Percentiles rank a stretch among this genome's conserved stretches.
Conservation (phyloP, 2,329 filamentous ascomycete species). For the Aspergillus brunneoviolaceus region DNA sequence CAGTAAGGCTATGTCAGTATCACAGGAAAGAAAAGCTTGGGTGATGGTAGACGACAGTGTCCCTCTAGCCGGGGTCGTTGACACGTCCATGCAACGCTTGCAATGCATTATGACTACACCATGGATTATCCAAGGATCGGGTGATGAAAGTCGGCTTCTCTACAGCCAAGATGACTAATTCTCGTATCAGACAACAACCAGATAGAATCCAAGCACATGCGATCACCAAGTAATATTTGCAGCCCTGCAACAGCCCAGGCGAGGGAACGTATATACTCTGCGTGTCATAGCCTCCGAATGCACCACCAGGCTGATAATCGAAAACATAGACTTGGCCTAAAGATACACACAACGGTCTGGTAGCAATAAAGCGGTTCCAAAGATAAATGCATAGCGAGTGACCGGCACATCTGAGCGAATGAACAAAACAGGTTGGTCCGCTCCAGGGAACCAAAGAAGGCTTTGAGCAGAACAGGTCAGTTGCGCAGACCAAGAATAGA, state of each 20-base stretch:
- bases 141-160: too few relatives aligned
- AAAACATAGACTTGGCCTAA: not conserved
- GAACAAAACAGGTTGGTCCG: not conserved
- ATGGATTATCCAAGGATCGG: too few relatives aligned
- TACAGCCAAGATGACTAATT: too few relatives aligned
- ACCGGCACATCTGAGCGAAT: not conserved
- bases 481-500: not conserved
- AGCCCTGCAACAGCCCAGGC: not conserved
- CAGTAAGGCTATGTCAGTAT: too few relatives aligned
- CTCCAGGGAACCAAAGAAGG: not conserved
- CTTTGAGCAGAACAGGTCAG: not conserved
- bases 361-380: slow-evolving; percentile 7
- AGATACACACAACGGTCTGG: not conserved
- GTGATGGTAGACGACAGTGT: too few relatives aligned
- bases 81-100: too few relatives aligned
- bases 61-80: too few relatives aligned
- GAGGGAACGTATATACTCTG: slow-evolving; percentile 5
- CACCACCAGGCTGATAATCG: not conserved
- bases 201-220: not conserved
- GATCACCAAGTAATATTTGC: slow-evolving; percentile 7
- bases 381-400: slow-evolving; percentile 7
- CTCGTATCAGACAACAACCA: not conserved
- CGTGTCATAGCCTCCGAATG: not conserved
- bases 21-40: too few relatives aligned
- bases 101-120: not conserved